phyloP scores from a whole-genome alignment of 2,329 filamentous ascomycete genomes.

The Fusarium poae region DNA sequence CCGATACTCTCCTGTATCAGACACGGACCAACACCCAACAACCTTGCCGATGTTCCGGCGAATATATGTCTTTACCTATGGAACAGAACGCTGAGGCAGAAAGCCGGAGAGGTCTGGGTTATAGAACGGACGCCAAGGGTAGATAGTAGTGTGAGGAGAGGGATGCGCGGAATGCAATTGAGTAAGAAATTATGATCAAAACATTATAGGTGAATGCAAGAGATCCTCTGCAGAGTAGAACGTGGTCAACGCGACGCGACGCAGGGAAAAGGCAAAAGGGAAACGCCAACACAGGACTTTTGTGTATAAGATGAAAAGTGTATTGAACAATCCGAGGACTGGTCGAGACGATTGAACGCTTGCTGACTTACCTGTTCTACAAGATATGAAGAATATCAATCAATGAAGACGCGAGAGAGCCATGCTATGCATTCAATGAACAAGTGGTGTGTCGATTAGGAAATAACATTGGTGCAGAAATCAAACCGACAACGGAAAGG shows the following conservation, averaged over 20 bases:
- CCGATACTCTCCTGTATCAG: neutral
- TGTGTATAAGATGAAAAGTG: conserved; percentile 2
- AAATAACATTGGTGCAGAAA: neutral
- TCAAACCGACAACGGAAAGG: neutral
- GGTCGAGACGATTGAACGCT: conserved; percentile 1
- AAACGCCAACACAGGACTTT: neutral
- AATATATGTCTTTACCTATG: conserved; percentile 10
- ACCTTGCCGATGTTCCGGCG: conserved; percentile 11
- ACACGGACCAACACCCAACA: conserved; percentile 7
- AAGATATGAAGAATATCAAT: neutral
- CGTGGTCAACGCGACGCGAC: neutral
- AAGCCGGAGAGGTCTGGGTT: neutral
- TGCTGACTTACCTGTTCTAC: conserved; percentile 25
- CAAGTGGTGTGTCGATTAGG: neutral
- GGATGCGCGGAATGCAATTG: conserved; percentile 23
- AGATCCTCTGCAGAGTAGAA: neutral
- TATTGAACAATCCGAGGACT: conserved; percentile 7
- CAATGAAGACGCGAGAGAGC: conserved; percentile 6
- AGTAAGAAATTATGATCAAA: conserved; percentile 24
- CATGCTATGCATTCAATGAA: neutral
- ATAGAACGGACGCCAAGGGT: conserved; percentile 14
- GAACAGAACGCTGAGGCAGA: conserved; percentile 10
- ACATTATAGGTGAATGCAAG: conserved; percentile 7
- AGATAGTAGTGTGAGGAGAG: conserved; percentile 3
- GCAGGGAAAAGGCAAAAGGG: neutral